These are phyloP conservation scores for Teratosphaeria epicoccoides DNA, from an alignment of 2,329 filamentous ascomycete species.

Conservation along the genomic window DNA sequence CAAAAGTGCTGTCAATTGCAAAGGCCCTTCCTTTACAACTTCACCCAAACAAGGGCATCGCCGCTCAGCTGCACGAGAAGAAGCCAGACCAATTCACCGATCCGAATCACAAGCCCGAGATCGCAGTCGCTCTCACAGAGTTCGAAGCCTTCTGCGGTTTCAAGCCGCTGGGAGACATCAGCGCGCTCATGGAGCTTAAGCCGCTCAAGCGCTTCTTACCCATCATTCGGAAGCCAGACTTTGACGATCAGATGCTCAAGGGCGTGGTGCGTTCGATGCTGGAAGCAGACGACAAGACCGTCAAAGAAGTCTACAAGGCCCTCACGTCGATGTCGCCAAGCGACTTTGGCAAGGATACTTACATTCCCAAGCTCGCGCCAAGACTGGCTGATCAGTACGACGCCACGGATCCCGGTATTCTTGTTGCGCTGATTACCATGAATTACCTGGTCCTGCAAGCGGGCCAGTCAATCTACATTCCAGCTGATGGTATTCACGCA, in stretches of 20 bases:
- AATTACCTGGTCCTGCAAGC: constrained; percentile 58
- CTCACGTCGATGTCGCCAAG: constrained; percentile 40
- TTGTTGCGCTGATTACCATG: constrained; percentile 63
- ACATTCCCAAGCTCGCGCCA: constrained; percentile 55
- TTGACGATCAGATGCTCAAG: constrained; percentile 49
- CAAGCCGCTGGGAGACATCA: constrained; percentile 53
- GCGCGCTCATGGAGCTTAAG: constrained; percentile 46
- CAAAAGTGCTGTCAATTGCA: constrained; percentile 64
- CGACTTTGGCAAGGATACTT: constrained; percentile 42
- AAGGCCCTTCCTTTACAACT: constrained; percentile 67
- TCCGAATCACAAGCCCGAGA: constrained; percentile 70
- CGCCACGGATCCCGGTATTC: constrained; percentile 51
- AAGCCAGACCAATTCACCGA: constrained; percentile 59
- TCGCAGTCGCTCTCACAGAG: constrained; percentile 57
- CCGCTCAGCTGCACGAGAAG: constrained; percentile 51
- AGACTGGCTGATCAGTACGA: constrained; percentile 56
- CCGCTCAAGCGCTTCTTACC: constrained; percentile 47
- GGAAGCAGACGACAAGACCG: constrained; percentile 40
- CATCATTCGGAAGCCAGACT: constrained; percentile 34
- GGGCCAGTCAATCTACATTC: constrained; percentile 59
- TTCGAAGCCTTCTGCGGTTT: constrained; percentile 71
- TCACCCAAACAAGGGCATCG: constrained; percentile 60
- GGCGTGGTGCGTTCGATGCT: constrained; percentile 47
- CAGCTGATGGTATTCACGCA: constrained; percentile 63
- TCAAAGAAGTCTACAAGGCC: constrained; percentile 43